Evolutionary conservation across 2,329 filamentous ascomycete genomes (phyloP).

Genomic region (Nigrograna mackinnonii): DNA sequence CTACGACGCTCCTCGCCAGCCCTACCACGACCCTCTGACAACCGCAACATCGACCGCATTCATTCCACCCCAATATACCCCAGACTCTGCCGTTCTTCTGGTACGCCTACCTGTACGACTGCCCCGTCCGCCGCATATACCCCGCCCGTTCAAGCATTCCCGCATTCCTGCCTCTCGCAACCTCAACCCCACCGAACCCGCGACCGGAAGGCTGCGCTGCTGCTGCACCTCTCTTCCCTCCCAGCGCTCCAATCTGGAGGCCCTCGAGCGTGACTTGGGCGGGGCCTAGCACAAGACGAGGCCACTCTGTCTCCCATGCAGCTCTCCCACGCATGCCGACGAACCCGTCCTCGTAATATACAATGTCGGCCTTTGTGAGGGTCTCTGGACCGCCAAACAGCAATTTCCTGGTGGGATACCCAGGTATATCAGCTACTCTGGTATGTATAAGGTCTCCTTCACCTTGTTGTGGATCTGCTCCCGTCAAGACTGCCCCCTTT

Average conservation of each 20-base stretch:
- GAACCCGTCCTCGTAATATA: conserved; percentile 25
- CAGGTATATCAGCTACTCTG: conserved; percentile 95
- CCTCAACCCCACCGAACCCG: conserved; percentile 24
- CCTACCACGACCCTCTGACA: conserved; percentile 9
- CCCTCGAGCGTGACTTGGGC: conserved; percentile 13
- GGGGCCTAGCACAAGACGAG: conserved; percentile 13
- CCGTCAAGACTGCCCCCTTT: background rate
- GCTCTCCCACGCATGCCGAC: conserved; percentile 35
- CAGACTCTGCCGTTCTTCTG: conserved; percentile 1
- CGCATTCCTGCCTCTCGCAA: conserved; percentile 14
- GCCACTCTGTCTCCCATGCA: conserved; percentile 34
- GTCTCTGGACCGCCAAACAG: conserved; percentile 97
- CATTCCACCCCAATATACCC: conserved; percentile 3
- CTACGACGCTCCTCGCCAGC: conserved; percentile 5
- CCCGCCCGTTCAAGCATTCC: conserved; percentile 22
- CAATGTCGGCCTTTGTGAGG: conserved; percentile 78
- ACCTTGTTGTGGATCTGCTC: background rate
- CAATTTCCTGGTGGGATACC: conserved; percentile 95
- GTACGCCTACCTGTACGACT: conserved; percentile 13
- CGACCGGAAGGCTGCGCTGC: conserved; percentile 22
- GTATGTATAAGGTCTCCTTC: conserved; percentile 59
- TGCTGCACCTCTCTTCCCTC: conserved; percentile 7
- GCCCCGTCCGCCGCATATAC: conserved; percentile 10
- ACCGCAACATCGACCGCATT: conserved; percentile 12
- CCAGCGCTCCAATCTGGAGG: conserved; percentile 11